These are phyloP conservation scores for Anisodus tanguticus DNA, from an alignment of 257 asterid genomes.

Conservation along the genomic window DNA sequence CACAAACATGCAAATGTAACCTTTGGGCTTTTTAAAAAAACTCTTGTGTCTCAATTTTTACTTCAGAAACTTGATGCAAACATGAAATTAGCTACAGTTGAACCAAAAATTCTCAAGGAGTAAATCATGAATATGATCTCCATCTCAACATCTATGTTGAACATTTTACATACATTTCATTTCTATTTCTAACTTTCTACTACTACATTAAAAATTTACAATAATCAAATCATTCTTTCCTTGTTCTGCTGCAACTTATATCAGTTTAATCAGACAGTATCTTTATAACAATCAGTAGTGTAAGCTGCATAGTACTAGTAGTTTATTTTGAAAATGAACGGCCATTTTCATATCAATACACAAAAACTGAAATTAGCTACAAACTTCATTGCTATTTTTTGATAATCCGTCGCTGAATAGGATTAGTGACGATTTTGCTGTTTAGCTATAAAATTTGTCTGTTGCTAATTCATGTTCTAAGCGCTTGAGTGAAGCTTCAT, in stretches of 20 bases:
- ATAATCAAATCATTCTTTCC: not conserved
- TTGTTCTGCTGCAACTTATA: not conserved
- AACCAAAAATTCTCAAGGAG: slow-evolving; percentile 20
- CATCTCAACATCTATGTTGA: not conserved
- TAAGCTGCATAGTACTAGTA: not conserved
- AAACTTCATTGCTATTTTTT: too few species aligned
- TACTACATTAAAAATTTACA: not conserved
- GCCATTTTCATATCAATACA: not conserved
- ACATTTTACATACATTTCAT: not conserved
- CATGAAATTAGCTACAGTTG: slow-evolving; percentile 15
- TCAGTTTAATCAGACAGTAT: not conserved
- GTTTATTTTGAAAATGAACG: not conserved
- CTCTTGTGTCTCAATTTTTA: not conserved
- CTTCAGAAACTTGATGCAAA: not conserved
- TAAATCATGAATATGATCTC: not conserved
- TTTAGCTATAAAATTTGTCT: too few species aligned
- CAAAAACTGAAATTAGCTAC: too few species aligned
- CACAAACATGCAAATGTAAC: not conserved
- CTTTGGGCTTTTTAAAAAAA: not conserved
- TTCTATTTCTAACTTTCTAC: not conserved
- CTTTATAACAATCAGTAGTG: slow-evolving; percentile 16
- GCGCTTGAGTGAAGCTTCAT: slow-evolving; percentile 69
- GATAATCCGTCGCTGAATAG: too few species aligned
- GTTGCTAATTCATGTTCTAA: slow-evolving; percentile 33
- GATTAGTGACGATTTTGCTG: too few species aligned